phyloP scores from a whole-genome alignment of 1,139 yeast species.

The Diutina mesorugosa region DNA sequence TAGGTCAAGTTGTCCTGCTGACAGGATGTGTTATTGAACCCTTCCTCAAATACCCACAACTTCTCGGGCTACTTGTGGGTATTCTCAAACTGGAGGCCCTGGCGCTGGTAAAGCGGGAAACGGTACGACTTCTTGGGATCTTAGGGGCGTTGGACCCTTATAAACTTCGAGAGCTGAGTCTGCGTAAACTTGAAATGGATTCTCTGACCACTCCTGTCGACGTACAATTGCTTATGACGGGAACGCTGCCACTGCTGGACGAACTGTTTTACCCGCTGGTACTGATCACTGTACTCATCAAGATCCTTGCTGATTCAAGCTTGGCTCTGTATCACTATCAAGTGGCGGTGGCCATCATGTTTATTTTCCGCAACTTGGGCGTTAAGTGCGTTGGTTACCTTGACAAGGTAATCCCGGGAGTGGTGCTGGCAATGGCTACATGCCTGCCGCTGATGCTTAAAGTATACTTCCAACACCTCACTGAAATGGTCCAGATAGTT shows the following conservation, averaged over 20 bases:
- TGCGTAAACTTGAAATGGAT: conserved; percentile 51
- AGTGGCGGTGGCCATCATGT: conserved; percentile 84
- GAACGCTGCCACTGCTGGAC: conserved; percentile 86
- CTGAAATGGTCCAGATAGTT: conserved; percentile 68
- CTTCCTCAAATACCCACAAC: conserved; percentile 77
- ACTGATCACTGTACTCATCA: conserved; percentile 75
- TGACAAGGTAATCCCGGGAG: conserved; percentile 80
- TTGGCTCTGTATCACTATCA: conserved; percentile 79
- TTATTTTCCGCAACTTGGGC: conserved; percentile 81
- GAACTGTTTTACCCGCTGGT: conserved; percentile 87
- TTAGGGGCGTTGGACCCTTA: conserved; percentile 96
- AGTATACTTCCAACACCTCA: conserved; percentile 80
- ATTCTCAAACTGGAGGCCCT: conserved; percentile 75
- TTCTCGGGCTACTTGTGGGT: conserved; percentile 68
- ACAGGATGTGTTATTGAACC: conserved; percentile 96
- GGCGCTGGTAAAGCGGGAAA: conserved; percentile 64
- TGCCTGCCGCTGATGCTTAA: conserved; percentile 78
- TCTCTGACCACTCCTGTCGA: conserved; percentile 86
- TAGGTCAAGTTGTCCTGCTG: conserved; percentile 82
- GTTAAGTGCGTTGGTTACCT: conserved; percentile 78
- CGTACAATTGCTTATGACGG: conserved; percentile 80
- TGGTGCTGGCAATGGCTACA: conserved; percentile 70
- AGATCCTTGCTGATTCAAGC: conserved; percentile 73
- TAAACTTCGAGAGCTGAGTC: conserved; percentile 63
- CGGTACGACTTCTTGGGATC: conserved; percentile 80